These are phyloP conservation scores for Cordyceps javanica DNA, from an alignment of 2,329 filamentous ascomycete species.

Conservation along the genomic window DNA sequence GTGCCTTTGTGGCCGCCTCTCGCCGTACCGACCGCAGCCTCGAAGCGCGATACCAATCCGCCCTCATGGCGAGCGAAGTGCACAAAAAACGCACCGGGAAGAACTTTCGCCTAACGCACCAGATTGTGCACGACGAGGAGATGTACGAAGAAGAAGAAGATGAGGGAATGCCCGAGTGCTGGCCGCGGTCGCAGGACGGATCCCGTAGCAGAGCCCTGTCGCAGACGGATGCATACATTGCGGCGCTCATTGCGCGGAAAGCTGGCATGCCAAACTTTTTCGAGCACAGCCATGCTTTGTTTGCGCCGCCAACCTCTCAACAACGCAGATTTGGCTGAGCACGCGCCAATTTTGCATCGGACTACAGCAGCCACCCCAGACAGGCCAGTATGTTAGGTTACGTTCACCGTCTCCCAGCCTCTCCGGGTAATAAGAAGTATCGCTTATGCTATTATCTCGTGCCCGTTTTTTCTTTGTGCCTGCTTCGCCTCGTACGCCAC, in stretches of 20 bases:
- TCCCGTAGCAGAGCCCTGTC: not conserved
- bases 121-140: slow-evolving; percentile 83
- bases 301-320: not conserved
- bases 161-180: slow-evolving; percentile 34
- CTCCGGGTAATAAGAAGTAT: no score
- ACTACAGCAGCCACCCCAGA: no score
- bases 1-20: slow-evolving; percentile 89
- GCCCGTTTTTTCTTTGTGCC: no score
- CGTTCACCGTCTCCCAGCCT: no score
- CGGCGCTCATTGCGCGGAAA: not conserved
- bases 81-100: slow-evolving; percentile 85
- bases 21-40: slow-evolving; percentile 78
- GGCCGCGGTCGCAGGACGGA: not conserved
- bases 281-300: not conserved
- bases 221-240: not conserved
- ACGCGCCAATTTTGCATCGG: no score
- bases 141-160: slow-evolving; percentile 97
- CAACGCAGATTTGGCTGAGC: not conserved
- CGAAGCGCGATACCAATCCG: slow-evolving; percentile 83
- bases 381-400: no score
- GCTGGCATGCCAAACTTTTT: not conserved
- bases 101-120: slow-evolving; percentile 71
- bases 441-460: no score
- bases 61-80: slow-evolving; percentile 80
- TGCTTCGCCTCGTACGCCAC: no score